phyloP scores from a whole-genome alignment of 768 basidiomycete genomes.

The Clavulina sp. region DNA sequence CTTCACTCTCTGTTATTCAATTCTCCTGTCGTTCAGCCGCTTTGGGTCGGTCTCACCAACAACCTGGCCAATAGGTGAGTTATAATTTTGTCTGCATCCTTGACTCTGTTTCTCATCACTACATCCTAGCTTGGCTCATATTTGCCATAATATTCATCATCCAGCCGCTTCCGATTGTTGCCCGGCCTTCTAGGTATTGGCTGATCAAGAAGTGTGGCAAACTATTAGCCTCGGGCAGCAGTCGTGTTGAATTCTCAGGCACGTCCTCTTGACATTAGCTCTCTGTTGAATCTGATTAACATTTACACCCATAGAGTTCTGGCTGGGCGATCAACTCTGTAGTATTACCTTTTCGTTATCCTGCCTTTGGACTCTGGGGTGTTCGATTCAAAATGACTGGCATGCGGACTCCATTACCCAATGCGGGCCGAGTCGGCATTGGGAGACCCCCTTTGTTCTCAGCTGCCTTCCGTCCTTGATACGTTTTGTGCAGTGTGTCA shows the following conservation, averaged over 20 bases:
- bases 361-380: conserved; percentile 55
- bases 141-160: conserved; percentile 41
- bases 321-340: conserved; percentile 78
- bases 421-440: conserved; percentile 33
- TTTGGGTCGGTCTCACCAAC: neutral
- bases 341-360: conserved; percentile 60
- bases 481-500: conserved; percentile 73
- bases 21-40: conserved; percentile 61
- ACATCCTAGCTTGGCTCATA: conserved; percentile 68
- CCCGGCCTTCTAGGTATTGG: conserved; percentile 63
- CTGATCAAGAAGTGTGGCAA: conserved; percentile 43
- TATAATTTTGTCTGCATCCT: conserved; percentile 22
- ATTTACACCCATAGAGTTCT: conserved; percentile 42
- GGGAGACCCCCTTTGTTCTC: conserved; percentile 45
- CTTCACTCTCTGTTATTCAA: conserved; percentile 53
- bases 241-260: conserved; percentile 47
- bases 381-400: conserved; percentile 47
- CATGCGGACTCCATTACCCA: conserved; percentile 25
- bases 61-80: neutral
- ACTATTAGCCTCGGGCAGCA: conserved; percentile 49
- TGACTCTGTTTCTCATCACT: no score
- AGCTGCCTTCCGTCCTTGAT: conserved; percentile 49
- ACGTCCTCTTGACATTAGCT: neutral
- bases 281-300: neutral
- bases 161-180: conserved; percentile 57